Evolutionary conservation across 164 flowering plant species (phyloP).

Genomic region (Liquidambar formosana): DNA sequence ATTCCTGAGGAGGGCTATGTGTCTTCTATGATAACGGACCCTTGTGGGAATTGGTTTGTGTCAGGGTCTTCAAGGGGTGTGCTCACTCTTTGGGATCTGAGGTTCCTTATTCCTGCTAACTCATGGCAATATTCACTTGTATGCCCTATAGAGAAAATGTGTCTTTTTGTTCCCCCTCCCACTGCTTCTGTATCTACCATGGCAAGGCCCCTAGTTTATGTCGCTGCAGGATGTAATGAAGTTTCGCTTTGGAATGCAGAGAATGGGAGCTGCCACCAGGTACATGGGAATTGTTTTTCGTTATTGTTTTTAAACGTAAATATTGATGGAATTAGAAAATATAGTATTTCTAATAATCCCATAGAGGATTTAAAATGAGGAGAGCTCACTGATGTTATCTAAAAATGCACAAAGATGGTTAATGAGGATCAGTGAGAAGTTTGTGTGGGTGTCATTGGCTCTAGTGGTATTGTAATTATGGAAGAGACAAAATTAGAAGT

Average conservation of each 20-base stretch:
- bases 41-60: slow-evolving; percentile 96
- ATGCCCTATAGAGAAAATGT: slow-evolving; percentile 88
- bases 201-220: slow-evolving; percentile 88
- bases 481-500: background rate
- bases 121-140: slow-evolving; percentile 77
- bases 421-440: background rate
- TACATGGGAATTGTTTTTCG: slow-evolving; percentile 17
- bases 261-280: slow-evolving; percentile 98
- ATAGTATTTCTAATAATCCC: background rate
- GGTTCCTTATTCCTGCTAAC: slow-evolving; percentile 92
- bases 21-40: slow-evolving; percentile 72
- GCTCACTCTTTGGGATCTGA: slow-evolving; percentile 94
- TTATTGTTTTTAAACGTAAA: background rate
- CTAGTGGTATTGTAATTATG: background rate
- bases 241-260: slow-evolving; percentile 99
- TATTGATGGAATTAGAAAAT: background rate
- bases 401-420: background rate
- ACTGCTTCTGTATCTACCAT: slow-evolving; percentile 50
- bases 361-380: background rate
- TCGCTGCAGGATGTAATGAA: slow-evolving; percentile 96
- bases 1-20: slow-evolving; percentile 85
- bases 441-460: background rate
- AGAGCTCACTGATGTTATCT: background rate
- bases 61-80: slow-evolving; percentile 98
- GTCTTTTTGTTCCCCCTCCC: slow-evolving; percentile 73